Percentiles rank a stretch among this genome's conserved stretches.
Conservation (phyloP, 139 green algal species). For the Chlamydomonas sp. region DNA sequence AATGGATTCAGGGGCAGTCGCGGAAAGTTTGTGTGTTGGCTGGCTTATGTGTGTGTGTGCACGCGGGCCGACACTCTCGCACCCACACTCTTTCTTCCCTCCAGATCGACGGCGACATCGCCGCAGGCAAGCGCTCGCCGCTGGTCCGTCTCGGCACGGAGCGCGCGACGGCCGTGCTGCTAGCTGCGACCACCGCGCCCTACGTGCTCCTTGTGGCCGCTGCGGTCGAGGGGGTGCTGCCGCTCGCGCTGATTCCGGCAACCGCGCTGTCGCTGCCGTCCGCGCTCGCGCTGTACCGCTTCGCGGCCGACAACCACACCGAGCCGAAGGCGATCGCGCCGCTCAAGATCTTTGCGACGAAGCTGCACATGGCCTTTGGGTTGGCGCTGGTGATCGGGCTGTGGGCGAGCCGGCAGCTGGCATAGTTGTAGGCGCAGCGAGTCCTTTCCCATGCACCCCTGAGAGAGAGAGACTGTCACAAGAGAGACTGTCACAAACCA, state of each 20-base stretch:
- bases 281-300: conserved; percentile 23
- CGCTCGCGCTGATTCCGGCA: conserved; percentile 11
- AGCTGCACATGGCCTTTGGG: conserved; percentile 49
- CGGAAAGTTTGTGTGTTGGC: too few relatives aligned
- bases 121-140: conserved; percentile 76
- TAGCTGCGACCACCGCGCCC: neutral
- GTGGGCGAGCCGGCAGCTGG: conserved; percentile 11
- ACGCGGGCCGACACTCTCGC: too few relatives aligned
- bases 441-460: too few relatives aligned
- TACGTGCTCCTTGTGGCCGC: conserved; percentile 21
- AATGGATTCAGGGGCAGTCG: too few relatives aligned
- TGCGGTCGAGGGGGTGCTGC: conserved; percentile 9
- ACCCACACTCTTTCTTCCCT: too few relatives aligned
- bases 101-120: conserved; percentile 68
- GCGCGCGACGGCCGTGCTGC: conserved; percentile 33
- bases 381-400: conserved; percentile 35
- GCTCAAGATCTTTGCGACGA: conserved; percentile 51
- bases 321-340: conserved; percentile 34
- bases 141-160: conserved; percentile 70
- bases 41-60: too few relatives aligned
- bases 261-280: conserved; percentile 26
- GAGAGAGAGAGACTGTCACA: too few relatives aligned
- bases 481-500: too few relatives aligned
- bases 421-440: neutral
- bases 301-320: conserved; percentile 31